Base-by-base conservation (phyloP, 306 rosid species). In the Gillenia trifoliata region DNA sequence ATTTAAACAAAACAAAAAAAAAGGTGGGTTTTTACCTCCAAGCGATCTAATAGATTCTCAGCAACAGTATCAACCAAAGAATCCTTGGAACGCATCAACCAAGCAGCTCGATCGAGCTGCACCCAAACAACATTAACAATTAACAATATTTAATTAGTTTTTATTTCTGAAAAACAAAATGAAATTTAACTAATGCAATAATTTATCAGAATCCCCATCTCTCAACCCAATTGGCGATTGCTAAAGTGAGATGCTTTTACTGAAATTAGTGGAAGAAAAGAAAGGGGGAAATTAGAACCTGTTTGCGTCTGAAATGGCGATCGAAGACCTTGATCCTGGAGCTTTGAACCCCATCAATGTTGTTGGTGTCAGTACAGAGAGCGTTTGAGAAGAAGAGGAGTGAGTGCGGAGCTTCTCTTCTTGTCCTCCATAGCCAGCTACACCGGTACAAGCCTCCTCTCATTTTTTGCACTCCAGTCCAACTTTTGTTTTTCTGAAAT, bases 31-130 rank as follows among this genome's bases (percentile, higher is more conserved):
- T 16, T 8, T 83, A 93, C 98, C 90, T 89, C 90, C 52, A 93
- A 81, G 36, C 97, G 98, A 75, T 93, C 98, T 70, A 90, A 70
- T 4, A 93, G 83, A 82, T 89, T 93, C 28, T 93, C 83, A 38
- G 94, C 87, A 63, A 91, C 93, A 6, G 90, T 55, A 67, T 91
- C 86, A 41, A 89, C 87, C 22, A 93, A 82, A 72, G 97, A 86
- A 69, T 93, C 96, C 61, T 81, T 81, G 23, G 85, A 71, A 26
- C 86, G 89, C 92, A 90, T 85, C 84, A 87, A 77, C 98, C 98
- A 93, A 6, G 97, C 91, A 6, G 97, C 98, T 76, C 98, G 88
- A 60, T 91, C 97, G 23, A 97, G 91, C 98, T 92, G 80, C 76
- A 74, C n/a, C 41, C 43, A 62, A 65, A 68, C 8, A 19, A 11